phyloP scores from a whole-genome alignment of 352 stramenopile species.

The Globisporangium parvum region DNA sequence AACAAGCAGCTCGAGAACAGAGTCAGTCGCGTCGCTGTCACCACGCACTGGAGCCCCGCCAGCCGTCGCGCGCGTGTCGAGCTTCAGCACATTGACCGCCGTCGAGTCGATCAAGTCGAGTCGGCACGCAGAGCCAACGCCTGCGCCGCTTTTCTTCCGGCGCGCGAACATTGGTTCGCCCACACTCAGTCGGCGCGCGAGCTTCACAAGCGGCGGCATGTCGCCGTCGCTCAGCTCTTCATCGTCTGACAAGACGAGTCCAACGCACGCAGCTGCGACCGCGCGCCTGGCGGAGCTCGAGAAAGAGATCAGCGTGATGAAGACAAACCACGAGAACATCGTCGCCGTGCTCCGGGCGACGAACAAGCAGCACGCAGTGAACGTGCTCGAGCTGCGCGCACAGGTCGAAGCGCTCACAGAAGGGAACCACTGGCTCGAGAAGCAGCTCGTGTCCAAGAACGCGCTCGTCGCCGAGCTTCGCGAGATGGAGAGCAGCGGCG shows the following conservation, averaged over 20 bases:
- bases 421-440: conserved; percentile 54
- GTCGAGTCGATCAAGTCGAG: conserved; percentile 29
- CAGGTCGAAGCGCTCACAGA: conserved; percentile 57
- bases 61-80: conserved; percentile 1
- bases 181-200: conserved; percentile 28
- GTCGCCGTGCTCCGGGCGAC: conserved; percentile 56
- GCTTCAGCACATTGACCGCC: conserved; percentile 6
- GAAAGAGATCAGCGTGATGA: conserved; percentile 52
- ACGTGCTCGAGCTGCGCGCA: conserved; percentile 56
- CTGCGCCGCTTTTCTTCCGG: conserved; percentile 32
- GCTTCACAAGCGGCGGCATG: conserved; percentile 8
- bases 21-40: neutral
- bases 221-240: neutral
- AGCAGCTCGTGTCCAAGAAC: conserved; percentile 49
- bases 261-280: conserved; percentile 7
- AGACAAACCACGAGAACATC: conserved; percentile 65
- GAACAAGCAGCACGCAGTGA: conserved; percentile 63
- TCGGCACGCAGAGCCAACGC: conserved; percentile 5
- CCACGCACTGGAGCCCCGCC: neutral
- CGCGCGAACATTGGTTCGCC: conserved; percentile 28
- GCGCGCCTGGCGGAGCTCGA: conserved; percentile 47
- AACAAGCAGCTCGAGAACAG: neutral
- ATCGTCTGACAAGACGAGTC: conserved; percentile 2
- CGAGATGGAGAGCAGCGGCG: conserved; percentile 28
- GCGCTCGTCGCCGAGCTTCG: conserved; percentile 46